A percentile compares a stretch with the other conserved stretches of the same genome.
phyloP scores from a whole-genome alignment of 192 early-diverging fungal species.

The Helicostylum pulchrum region DNA sequence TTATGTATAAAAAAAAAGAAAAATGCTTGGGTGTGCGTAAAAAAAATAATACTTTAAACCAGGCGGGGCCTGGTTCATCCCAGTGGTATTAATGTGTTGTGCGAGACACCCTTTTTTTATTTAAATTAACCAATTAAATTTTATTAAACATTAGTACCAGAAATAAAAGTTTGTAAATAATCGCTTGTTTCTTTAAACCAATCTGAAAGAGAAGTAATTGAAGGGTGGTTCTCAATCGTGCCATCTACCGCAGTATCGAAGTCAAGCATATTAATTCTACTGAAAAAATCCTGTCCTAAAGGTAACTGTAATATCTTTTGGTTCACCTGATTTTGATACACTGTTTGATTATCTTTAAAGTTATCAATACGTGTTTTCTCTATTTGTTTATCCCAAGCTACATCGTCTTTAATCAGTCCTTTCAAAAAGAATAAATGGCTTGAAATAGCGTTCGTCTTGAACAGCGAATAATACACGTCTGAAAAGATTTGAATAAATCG shows the following conservation, averaged over 20 bases:
- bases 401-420: conserved; percentile 35
- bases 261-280: conserved; percentile 3
- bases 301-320: conserved; percentile 2
- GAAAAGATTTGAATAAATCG: conserved; percentile 35
- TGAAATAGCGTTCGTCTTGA: conserved; percentile 21
- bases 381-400: conserved; percentile 36
- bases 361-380: background rate
- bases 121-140: no score
- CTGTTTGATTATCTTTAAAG: background rate
- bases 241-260: conserved; percentile 13
- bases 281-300: conserved; percentile 4
- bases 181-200: conserved; percentile 4
- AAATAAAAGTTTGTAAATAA: no score
- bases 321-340: background rate
- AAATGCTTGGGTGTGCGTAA: background rate
- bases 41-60: no score
- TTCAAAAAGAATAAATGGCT: conserved; percentile 28
- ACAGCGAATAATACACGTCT: conserved; percentile 25
- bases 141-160: no score
- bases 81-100: no score
- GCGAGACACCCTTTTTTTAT: no score
- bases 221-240: background rate
- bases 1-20: background rate
- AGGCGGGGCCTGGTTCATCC: no score
- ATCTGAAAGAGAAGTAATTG: background rate